Conservation (phyloP, 2,329 filamentous ascomycete genomes). For the Verruconis gallopava region DNA sequence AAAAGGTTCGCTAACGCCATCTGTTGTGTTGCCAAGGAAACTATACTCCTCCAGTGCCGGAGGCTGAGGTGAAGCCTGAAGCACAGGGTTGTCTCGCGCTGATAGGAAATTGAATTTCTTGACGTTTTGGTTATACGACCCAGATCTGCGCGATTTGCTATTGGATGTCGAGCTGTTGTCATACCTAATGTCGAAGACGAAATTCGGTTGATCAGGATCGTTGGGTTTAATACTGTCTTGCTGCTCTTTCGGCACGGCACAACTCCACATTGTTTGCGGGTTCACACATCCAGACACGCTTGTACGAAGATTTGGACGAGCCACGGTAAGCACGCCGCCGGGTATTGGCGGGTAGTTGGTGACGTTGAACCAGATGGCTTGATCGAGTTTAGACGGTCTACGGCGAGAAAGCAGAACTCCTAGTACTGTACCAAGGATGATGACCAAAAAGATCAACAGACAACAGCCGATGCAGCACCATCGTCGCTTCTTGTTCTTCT, state of each 20-base stretch:
- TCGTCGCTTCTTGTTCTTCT: constrained; percentile 16
- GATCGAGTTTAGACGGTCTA: constrained; percentile 12
- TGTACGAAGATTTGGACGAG: constrained; percentile 54
- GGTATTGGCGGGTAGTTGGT: constrained; percentile 80
- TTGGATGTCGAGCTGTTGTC: constrained; percentile 35
- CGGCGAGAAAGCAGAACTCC: constrained; percentile 19
- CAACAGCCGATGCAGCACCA: constrained; percentile 23
- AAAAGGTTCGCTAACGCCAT: constrained; percentile 56
- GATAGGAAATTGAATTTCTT: constrained; percentile 1
- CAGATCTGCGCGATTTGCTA: constrained; percentile 16
- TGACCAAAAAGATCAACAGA: constrained; percentile 21
- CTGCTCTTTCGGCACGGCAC: constrained; percentile 65
- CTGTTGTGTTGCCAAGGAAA: constrained; percentile 79
- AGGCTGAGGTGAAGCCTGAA: constrained; percentile 40
- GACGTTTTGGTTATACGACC: background rate
- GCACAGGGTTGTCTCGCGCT: background rate
- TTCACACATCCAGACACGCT: constrained; percentile 57
- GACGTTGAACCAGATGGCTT: constrained; percentile 63
- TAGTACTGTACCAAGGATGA: constrained; percentile 27
- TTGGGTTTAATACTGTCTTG: constrained; percentile 52
- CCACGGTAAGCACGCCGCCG: constrained; percentile 67
- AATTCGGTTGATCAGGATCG: constrained; percentile 57
- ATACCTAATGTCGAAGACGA: constrained; percentile 61
- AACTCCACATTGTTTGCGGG: constrained; percentile 72
- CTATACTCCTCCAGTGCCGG: constrained; percentile 56